phyloP scores from a whole-genome alignment of 805 yeast species.

The Starmera dryadoides region DNA sequence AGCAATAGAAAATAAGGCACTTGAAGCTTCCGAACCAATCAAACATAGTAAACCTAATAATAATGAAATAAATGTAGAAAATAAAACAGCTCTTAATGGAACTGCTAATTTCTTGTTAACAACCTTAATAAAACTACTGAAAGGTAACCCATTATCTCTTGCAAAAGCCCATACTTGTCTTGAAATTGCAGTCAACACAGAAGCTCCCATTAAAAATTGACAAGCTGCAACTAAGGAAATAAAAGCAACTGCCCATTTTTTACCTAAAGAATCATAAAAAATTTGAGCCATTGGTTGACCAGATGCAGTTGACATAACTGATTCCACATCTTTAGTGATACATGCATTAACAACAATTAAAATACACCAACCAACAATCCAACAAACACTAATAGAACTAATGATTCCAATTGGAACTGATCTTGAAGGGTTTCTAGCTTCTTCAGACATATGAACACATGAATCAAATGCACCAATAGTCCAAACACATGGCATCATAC shows the following conservation, averaged over 20 bases:
- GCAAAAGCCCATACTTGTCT: slow-evolving; percentile 69
- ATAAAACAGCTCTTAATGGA: slow-evolving; percentile 54
- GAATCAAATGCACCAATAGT: slow-evolving; percentile 70
- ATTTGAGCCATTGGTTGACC: slow-evolving; percentile 65
- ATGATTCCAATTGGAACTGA: slow-evolving; percentile 63
- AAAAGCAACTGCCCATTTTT: slow-evolving; percentile 58
- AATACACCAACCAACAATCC: slow-evolving; percentile 51
- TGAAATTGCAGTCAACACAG: slow-evolving; percentile 52
- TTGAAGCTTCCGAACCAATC: slow-evolving; percentile 49
- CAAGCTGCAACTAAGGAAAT: slow-evolving; percentile 53
- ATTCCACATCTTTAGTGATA: slow-evolving; percentile 35
- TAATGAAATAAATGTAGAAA: slow-evolving; percentile 39
- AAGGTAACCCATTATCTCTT: slow-evolving; percentile 64
- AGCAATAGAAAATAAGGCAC: slow-evolving; percentile 53
- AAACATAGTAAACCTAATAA: slow-evolving; percentile 48
- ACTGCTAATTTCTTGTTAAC: slow-evolving; percentile 45
- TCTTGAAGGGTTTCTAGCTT: slow-evolving; percentile 52
- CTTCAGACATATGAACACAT: slow-evolving; percentile 68
- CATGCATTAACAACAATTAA: slow-evolving; percentile 48
- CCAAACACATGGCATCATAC: slow-evolving; percentile 67
- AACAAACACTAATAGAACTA: slow-evolving; percentile 50
- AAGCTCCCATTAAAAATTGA: slow-evolving; percentile 61
- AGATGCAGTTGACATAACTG: slow-evolving; percentile 35
- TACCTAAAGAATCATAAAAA: slow-evolving; percentile 53
- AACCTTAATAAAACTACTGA: slow-evolving; percentile 39